Percentiles rank a stretch among this genome's conserved stretches.
Conservation (phyloP, 139 green algal genomes). For the Chara braunii region DNA sequence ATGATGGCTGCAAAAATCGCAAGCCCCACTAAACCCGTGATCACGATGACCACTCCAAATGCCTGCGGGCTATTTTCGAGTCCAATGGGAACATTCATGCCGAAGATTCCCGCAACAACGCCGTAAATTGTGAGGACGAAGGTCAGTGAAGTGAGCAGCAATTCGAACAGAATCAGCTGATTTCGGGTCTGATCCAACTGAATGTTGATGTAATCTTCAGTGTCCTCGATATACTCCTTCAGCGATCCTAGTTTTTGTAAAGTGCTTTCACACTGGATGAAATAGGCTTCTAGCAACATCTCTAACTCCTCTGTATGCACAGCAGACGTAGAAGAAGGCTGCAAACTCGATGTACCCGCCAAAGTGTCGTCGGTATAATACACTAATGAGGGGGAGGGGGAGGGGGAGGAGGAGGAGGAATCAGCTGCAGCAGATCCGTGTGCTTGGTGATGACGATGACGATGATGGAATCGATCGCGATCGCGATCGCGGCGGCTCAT, state of each 20-base stretch:
- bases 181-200: conserved; percentile 74
- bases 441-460: no score
- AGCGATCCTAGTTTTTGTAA: conserved; percentile 44
- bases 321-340: no score
- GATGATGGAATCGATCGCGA: no score
- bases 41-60: conserved; percentile 52
- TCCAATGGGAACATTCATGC: conserved; percentile 76
- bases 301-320: conserved; percentile 43
- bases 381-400: no score
- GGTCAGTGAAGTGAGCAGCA: conserved; percentile 73
- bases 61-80: conserved; percentile 16
- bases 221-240: conserved; percentile 89
- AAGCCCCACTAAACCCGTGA: conserved; percentile 52
- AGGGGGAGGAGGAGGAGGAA: no score
- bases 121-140: conserved; percentile 20
- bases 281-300: conserved; percentile 45
- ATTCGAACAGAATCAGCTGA: conserved; percentile 60
- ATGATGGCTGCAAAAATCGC: conserved; percentile 54
- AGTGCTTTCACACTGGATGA: conserved; percentile 25
- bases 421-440: no score
- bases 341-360: no score
- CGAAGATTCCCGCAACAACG: conserved; percentile 74
- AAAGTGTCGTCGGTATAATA: no score
- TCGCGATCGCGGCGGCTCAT: no score
- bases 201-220: conserved; percentile 95